Percentiles rank a stretch among this genome's conserved stretches.
Evolutionary conservation across 1,284 basidiomycete genomes (phyloP).

Genomic region (Phellopilus nigrolimitatus): DNA sequence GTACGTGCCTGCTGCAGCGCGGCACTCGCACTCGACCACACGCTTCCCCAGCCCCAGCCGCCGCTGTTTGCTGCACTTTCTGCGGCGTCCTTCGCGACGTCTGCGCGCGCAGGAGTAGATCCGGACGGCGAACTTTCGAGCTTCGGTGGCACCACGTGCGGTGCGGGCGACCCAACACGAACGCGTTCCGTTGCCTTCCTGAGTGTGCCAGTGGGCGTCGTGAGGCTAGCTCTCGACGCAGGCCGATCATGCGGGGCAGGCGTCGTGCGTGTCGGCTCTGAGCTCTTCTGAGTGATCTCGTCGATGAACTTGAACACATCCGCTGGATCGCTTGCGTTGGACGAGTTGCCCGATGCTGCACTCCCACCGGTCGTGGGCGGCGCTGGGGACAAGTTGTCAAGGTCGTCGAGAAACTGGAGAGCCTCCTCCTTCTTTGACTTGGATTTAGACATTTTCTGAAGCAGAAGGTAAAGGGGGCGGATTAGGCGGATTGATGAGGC

Average conservation of each 20-base stretch:
- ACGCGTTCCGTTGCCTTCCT: constrained; percentile 76
- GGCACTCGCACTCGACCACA: constrained; percentile 83
- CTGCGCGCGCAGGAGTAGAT: constrained; percentile 25
- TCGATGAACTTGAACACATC: constrained; percentile 91
- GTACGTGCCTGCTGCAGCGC: constrained; percentile 84
- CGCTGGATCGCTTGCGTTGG: constrained; percentile 52
- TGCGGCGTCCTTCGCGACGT: constrained; percentile 23
- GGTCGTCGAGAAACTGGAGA: constrained; percentile 83
- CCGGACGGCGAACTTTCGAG: constrained; percentile 23
- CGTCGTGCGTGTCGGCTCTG: constrained; percentile 62
- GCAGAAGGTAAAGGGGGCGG: neutral
- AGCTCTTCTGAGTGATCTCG: constrained; percentile 87
- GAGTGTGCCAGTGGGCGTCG: constrained; percentile 50
- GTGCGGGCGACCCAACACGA: constrained; percentile 50
- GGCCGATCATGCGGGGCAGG: constrained; percentile 53
- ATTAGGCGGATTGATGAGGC: too few relatives aligned
- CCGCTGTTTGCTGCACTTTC: constrained; percentile 31
- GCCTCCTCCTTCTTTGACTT: constrained; percentile 89
- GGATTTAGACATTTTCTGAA: constrained; percentile 39
- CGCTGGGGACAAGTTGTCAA: constrained; percentile 65
- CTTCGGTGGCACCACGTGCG: constrained; percentile 19
- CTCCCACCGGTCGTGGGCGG: constrained; percentile 25
- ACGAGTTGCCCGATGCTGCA: constrained; percentile 24
- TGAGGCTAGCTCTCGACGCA: constrained; percentile 51
- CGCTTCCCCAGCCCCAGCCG: constrained; percentile 78